A percentile compares a stretch with the other conserved stretches of the same genome.
Evolutionary conservation across 2,329 filamentous ascomycete species (phyloP).

Genomic region (Leptographium procerum): DNA sequence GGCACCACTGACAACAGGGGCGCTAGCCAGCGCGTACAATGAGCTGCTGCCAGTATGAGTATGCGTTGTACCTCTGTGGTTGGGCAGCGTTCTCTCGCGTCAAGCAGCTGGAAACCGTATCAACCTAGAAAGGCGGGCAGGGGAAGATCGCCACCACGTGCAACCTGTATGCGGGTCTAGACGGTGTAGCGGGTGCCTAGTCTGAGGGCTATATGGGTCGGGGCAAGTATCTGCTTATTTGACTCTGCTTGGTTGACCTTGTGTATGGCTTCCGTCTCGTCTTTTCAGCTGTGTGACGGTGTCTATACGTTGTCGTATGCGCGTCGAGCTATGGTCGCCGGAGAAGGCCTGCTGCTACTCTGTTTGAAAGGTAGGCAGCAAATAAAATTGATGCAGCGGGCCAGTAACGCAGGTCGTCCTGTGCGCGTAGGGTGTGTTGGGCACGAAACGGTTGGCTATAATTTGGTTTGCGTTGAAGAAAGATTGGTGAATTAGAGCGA

Average conservation of each 20-base stretch:
- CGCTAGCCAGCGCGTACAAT: not conserved
- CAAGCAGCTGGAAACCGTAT: not conserved
- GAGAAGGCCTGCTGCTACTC: not conserved
- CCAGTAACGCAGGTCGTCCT: constrained; percentile 13
- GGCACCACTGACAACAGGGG: constrained; percentile 4
- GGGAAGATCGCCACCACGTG: too few species aligned
- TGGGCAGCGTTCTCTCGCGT: not conserved
- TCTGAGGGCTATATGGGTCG: not conserved
- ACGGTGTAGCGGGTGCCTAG: too few species aligned
- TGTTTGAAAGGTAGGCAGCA: not conserved
- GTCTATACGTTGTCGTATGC: not conserved
- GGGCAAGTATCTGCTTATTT: not conserved
- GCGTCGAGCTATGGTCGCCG: not conserved
- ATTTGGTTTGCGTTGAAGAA: not conserved
- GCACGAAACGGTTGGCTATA: not conserved
- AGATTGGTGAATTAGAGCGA: not conserved
- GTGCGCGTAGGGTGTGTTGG: not conserved
- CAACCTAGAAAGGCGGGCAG: too few species aligned
- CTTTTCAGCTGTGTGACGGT: not conserved
- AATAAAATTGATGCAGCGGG: constrained; percentile 1
- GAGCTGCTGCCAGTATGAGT: too few species aligned
- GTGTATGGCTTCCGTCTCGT: too few species aligned
- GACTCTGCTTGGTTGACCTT: too few species aligned
- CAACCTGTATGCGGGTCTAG: too few species aligned
- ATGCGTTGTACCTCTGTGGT: too few species aligned